Conservation (phyloP, 306 rosid species). For the Vigna trinervia region DNA sequence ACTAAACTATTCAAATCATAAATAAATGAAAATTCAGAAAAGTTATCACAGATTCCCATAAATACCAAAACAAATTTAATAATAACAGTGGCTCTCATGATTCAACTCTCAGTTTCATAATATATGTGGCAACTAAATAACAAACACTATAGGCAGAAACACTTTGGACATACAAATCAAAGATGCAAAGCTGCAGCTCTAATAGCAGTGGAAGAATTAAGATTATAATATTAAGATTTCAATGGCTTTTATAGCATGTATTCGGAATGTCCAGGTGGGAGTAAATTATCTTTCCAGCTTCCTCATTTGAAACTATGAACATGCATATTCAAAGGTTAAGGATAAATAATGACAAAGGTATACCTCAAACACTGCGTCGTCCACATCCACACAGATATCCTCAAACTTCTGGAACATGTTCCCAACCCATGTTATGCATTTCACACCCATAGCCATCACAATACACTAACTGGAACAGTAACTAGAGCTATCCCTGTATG, state of each 20-base stretch:
- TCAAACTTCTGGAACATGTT: constrained; percentile 74
- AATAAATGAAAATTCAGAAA: constrained; percentile 13
- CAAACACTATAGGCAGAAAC: constrained; percentile 9
- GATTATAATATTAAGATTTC: neutral
- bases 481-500: constrained; percentile 37
- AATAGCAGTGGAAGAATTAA: neutral
- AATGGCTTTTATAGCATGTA: constrained; percentile 10
- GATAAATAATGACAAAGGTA: constrained; percentile 33
- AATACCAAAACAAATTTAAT: constrained; percentile 1
- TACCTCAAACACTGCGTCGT: constrained; percentile 78
- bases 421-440: constrained; percentile 83
- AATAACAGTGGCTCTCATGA: constrained; percentile 12
- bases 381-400: constrained; percentile 83
- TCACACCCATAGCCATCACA: constrained; percentile 60
- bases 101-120: constrained; percentile 21
- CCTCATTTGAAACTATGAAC: constrained; percentile 22
- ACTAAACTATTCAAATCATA: neutral
- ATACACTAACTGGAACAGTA: constrained; percentile 37
- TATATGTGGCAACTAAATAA: constrained; percentile 1
- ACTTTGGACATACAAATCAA: constrained; percentile 8
- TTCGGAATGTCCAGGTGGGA: neutral
- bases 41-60: constrained; percentile 21
- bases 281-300: neutral
- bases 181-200: constrained; percentile 23
- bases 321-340: constrained; percentile 13